These are phyloP conservation scores for Kingdonia uniflora DNA, from an alignment of 164 flowering plant genomes.

Conservation along the genomic window DNA sequence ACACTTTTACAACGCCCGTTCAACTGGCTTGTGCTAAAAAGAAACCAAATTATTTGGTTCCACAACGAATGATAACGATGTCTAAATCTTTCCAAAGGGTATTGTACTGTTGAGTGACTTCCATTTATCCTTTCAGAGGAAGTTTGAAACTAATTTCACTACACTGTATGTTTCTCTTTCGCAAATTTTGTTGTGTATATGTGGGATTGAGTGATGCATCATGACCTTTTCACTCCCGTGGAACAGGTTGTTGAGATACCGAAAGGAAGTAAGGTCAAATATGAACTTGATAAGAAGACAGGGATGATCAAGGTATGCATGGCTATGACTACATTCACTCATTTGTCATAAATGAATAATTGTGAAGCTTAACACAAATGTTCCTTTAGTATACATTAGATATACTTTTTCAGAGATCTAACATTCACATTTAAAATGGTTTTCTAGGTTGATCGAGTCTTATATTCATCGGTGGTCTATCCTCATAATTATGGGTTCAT, in stretches of 20 bases:
- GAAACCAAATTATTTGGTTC: too few species aligned
- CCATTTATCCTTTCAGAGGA: neutral
- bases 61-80: too few species aligned
- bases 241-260: conserved; percentile 17
- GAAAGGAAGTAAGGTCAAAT: conserved; percentile 20
- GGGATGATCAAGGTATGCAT: conserved; percentile 16
- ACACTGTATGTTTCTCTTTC: neutral
- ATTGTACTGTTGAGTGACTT: neutral
- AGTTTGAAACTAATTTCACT: neutral
- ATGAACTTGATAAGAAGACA: conserved; percentile 18
- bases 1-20: too few species aligned
- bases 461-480: conserved; percentile 21
- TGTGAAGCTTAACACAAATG: too few species aligned
- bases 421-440: too few species aligned
- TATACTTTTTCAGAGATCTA: too few species aligned
- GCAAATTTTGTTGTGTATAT: too few species aligned
- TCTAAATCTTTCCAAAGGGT: neutral
- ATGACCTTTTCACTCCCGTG: neutral
- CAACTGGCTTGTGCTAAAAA: too few species aligned
- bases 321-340: too few species aligned
- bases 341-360: too few species aligned
- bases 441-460: conserved; percentile 14
- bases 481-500: conserved; percentile 24
- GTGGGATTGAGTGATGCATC: too few species aligned
- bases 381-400: too few species aligned